Conservation (phyloP, 345 rosid genomes). For the Gynandropsis gynandra region DNA sequence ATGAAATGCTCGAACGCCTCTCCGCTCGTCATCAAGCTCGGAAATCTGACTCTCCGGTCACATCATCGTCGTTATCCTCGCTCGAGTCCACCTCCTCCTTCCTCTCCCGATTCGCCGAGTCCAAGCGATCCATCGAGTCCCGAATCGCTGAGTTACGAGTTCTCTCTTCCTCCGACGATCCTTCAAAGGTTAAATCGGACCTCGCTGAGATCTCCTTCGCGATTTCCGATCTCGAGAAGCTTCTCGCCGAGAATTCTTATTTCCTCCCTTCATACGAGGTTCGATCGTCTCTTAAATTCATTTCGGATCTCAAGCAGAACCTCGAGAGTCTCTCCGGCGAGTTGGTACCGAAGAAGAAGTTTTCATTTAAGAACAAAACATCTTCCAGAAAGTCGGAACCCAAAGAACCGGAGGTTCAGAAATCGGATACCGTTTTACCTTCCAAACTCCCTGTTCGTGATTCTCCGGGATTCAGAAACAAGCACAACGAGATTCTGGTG, state of each 20-base stretch:
- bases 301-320: conserved; percentile 57
- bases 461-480: conserved; percentile 63
- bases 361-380: conserved; percentile 62
- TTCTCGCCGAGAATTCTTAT: conserved; percentile 70
- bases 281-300: conserved; percentile 56
- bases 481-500: conserved; percentile 34
- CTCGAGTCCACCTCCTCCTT: conserved; percentile 48
- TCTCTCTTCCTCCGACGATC: conserved; percentile 29
- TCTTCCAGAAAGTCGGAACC: conserved; percentile 23
- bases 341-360: conserved; percentile 60
- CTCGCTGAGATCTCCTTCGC: conserved; percentile 45
- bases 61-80: conserved; percentile 31
- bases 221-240: conserved; percentile 61
- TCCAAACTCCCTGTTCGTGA: conserved; percentile 29
- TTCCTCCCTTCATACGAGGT: conserved; percentile 72
- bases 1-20: conserved; percentile 74
- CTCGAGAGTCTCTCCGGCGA: conserved; percentile 43
- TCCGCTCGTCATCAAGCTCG: conserved; percentile 66
- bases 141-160: conserved; percentile 34
- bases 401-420: conserved; percentile 24
- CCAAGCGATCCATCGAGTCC: conserved; percentile 45
- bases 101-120: conserved; percentile 51
- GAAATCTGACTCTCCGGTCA: conserved; percentile 31
- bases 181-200: conserved; percentile 36
- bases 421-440: conserved; percentile 12